A percentile compares a stretch with the other conserved stretches of the same genome.
These are phyloP conservation scores for Coemansia sp. DNA, from an alignment of 192 early-diverging fungal species.

Conservation along the genomic window DNA sequence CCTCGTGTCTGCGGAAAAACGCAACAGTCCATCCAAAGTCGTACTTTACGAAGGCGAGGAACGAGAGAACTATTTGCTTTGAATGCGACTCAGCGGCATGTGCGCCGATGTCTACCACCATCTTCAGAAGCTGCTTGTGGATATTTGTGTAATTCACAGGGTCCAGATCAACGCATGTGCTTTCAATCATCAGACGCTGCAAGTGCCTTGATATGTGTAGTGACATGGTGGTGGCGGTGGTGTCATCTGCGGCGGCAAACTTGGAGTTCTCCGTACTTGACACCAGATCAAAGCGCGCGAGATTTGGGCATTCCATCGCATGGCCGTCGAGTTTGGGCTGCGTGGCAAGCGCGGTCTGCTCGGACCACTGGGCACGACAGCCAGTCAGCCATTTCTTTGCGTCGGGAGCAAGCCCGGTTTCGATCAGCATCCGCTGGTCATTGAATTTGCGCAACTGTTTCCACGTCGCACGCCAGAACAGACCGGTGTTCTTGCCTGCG, in stretches of 20 bases:
- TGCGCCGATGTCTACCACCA: constrained; percentile 59
- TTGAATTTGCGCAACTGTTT: constrained; percentile 59
- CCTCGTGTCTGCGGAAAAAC: constrained; percentile 18
- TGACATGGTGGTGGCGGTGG: not conserved
- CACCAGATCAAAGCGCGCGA: constrained; percentile 31
- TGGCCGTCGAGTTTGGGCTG: constrained; percentile 42
- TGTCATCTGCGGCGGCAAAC: not conserved
- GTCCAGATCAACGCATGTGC: constrained; percentile 37
- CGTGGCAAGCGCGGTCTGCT: constrained; percentile 9
- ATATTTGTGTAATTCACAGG: constrained; percentile 74
- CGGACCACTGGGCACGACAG: constrained; percentile 10
- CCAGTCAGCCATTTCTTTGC: constrained; percentile 32
- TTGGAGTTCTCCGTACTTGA: constrained; percentile 11
- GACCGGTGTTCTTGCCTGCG: constrained; percentile 53
- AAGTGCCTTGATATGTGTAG: constrained; percentile 1
- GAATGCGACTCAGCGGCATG: constrained; percentile 66
- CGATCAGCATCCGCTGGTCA: constrained; percentile 60
- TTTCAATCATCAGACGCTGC: constrained; percentile 17
- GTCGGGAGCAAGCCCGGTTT: constrained; percentile 45
- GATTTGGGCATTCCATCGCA: constrained; percentile 37
- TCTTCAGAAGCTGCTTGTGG: constrained; percentile 62
- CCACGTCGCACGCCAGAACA: constrained; percentile 67
- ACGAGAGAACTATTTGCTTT: constrained; percentile 61
- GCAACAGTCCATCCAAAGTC: constrained; percentile 40
- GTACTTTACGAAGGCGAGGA: constrained; percentile 59